Conservation (phyloP, 2,329 filamentous ascomycete species). For the Sordariomycetes sp. region DNA sequence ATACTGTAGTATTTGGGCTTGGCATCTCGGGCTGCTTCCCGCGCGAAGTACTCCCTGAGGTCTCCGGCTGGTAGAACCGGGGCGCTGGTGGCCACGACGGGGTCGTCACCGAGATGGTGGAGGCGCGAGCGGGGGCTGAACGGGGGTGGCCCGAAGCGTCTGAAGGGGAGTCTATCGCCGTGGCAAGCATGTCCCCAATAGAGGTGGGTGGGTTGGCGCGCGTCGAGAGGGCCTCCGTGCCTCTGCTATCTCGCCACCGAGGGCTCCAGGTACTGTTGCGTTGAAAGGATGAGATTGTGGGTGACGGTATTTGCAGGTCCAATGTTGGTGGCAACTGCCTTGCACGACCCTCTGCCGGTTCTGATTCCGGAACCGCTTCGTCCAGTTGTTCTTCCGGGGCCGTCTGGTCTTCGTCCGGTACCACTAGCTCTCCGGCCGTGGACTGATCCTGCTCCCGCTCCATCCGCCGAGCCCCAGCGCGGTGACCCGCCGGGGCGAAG, state of each 20-base stretch:
- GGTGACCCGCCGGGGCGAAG: neutral
- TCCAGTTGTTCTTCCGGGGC: neutral
- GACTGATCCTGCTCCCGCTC: neutral
- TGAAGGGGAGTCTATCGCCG: neutral
- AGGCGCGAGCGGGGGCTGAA: neutral
- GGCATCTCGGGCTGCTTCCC: neutral
- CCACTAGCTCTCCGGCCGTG: neutral
- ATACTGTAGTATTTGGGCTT: neutral
- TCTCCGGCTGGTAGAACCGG: neutral
- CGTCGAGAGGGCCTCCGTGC: neutral
- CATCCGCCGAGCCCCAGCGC: neutral
- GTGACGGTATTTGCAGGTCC: slow-evolving; percentile 2
- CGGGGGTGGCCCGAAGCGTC: neutral
- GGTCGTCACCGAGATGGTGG: neutral
- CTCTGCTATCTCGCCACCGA: neutral
- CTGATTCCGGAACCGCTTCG: neutral
- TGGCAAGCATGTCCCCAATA: neutral
- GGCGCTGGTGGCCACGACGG: neutral
- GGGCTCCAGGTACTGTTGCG: neutral
- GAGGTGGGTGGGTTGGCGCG: neutral
- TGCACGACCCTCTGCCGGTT: neutral
- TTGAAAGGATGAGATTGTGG: neutral
- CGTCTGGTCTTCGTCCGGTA: neutral
- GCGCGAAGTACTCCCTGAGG: neutral
- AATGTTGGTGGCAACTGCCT: neutral